A percentile compares a stretch with the other conserved stretches of the same genome.
Conservation (phyloP, 495 filamentous ascomycete species). For the Aspergillus mulundensis region DNA sequence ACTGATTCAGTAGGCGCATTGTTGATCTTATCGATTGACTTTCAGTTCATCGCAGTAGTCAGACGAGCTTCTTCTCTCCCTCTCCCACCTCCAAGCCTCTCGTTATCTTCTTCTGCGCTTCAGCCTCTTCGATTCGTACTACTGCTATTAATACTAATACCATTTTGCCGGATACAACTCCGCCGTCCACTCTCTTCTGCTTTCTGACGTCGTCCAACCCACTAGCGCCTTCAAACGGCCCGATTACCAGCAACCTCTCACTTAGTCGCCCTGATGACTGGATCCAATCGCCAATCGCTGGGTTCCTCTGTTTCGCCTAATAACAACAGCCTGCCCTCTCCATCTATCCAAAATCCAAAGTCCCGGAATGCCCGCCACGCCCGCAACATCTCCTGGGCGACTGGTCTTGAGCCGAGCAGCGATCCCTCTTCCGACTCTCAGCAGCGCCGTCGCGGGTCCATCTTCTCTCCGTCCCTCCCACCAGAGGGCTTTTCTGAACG, state of each 20-base stretch:
- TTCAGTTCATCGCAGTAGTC: not conserved
- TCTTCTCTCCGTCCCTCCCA: conserved; percentile 33
- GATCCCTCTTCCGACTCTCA: conserved; percentile 27
- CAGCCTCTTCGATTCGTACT: not conserved
- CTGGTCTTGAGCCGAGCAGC: conserved; percentile 31
- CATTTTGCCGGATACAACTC: not conserved
- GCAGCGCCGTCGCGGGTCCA: conserved; percentile 37
- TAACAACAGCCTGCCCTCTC: conserved; percentile 10
- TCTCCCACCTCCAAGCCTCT: not conserved
- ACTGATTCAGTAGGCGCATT: conserved; percentile 1
- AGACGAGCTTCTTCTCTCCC: not conserved
- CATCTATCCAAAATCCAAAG: conserved; percentile 10
- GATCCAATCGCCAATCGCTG: conserved; percentile 15
- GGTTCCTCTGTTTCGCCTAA: conserved; percentile 11
- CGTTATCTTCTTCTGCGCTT: conserved; percentile 3
- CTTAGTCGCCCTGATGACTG: conserved; percentile 16
- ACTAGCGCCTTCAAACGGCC: conserved; percentile 9
- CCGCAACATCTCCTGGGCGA: conserved; percentile 41
- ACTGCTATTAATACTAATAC: not conserved
- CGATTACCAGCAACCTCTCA: not conserved
- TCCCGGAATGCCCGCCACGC: conserved; percentile 36
- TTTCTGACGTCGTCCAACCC: conserved; percentile 3
- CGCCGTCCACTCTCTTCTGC: not conserved
- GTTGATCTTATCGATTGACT: not conserved
- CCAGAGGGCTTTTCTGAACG: conserved; percentile 33